Evolutionary conservation across 805 yeast genomes (phyloP).

Genomic region (Candida endomychidarum): DNA sequence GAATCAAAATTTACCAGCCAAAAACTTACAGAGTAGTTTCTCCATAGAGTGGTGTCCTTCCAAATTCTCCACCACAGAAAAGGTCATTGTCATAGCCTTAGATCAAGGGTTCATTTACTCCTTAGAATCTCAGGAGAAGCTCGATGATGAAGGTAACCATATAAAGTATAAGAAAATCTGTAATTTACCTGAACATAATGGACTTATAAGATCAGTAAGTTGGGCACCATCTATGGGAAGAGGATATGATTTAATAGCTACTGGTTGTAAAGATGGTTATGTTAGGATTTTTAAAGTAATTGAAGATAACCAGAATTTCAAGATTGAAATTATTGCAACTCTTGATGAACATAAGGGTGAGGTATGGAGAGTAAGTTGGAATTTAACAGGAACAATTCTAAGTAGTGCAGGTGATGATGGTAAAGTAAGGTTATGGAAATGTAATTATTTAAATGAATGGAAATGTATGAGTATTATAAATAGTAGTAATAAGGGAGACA

Average conservation of each 20-base stretch:
- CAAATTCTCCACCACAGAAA: constrained; percentile 69
- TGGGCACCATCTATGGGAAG: constrained; percentile 99
- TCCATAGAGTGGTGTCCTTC: constrained; percentile 91
- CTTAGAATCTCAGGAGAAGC: constrained; percentile 9
- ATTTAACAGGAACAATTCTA: constrained; percentile 85
- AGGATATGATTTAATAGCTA: constrained; percentile 82
- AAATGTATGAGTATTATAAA: constrained; percentile 79
- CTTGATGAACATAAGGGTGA: constrained; percentile 80
- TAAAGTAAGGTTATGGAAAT: constrained; percentile 85
- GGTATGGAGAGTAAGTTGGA: constrained; percentile 97
- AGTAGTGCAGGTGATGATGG: constrained; percentile 97
- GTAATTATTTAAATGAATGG: constrained; percentile 81
- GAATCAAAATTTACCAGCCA: constrained; percentile 65
- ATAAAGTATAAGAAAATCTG: constrained; percentile 50
- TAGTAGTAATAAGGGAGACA: constrained; percentile 26
- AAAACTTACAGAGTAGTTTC: constrained; percentile 81
- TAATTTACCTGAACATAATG: constrained; percentile 78
- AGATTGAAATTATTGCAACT: constrained; percentile 62
- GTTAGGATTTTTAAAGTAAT: constrained; percentile 80
- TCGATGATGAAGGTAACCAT: constrained; percentile 15
- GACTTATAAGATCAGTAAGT: constrained; percentile 80
- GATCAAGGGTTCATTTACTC: constrained; percentile 83
- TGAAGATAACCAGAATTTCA: constrained; percentile 39
- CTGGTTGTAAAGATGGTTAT: constrained; percentile 93
- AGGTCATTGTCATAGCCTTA: constrained; percentile 76